Evolutionary conservation across 2,329 filamentous ascomycete genomes (phyloP), one percentile per base, ranked within the genome.

Genomic region (Cercospora zeina): DNA sequence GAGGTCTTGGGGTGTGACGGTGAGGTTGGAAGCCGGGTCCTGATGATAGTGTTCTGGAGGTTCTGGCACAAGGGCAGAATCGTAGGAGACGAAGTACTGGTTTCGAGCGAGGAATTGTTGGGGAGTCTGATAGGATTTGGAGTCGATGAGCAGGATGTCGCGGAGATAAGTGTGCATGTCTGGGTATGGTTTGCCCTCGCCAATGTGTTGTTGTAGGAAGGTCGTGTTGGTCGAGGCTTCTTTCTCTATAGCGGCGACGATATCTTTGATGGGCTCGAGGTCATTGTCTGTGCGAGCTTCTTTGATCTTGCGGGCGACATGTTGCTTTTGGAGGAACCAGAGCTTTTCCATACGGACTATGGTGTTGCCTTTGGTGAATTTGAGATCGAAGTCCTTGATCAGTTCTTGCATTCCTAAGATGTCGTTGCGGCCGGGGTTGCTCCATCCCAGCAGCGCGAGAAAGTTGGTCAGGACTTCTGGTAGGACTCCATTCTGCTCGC

Each of bases 301-400:
- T 47, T 78, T 70, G 37, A 81, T 80, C 56, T 79, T 79, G 5
- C 77, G 76, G 39, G 79, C 76, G n/a, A 82, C 82, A 72, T 93
- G 90, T 51, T 85, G 83, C 68, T 84, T 86, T 71, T 97, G 91
- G 54, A 97, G 83, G 74, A 87, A 91, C 69, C 85, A 83, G 14
- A 97, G 82, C 73, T 97, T 99, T 54, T 87, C 85, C 55, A 88
- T 84, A 19, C 89, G 87, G 16, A 97, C 90, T 13, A 89, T 88
- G 6, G 93, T 91, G 74, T 97, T 93, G 9, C 93, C 93, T 69
- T 89, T 90, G 2, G 92, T 97, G 77, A 97, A 96, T 72, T 91
- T 92, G 67, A 96, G 82, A 50, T 87, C 86, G 73, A 97, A 93
- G 84, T 91, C 63, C 34, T 87, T 74, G 49, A 91, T 82, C 58